Evolutionary conservation across 169 alveolate species (phyloP).

Genomic region (Cyclospora cayetanensis): DNA sequence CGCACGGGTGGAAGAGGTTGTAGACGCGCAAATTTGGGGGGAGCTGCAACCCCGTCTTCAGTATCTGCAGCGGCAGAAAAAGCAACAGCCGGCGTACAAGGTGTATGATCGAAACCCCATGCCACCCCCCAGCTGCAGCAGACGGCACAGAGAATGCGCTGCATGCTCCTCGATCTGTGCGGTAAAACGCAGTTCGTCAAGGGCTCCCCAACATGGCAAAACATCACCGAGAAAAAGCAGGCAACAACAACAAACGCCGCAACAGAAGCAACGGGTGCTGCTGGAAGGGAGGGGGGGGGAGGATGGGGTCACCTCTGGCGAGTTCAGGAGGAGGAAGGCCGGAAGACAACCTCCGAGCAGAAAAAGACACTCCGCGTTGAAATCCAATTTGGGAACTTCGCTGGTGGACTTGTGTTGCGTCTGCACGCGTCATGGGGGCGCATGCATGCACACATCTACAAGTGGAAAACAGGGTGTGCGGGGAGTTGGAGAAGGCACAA

Average conservation of each 20-base stretch:
- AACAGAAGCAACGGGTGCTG: neutral
- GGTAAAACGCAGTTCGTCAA: too few relatives aligned
- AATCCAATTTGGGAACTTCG: slow-evolving; percentile 44
- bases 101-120: neutral
- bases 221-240: neutral
- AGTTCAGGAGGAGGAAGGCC: slow-evolving; percentile 76
- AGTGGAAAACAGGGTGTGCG: too few relatives aligned
- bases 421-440: too few relatives aligned
- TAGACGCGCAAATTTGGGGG: slow-evolving; percentile 67
- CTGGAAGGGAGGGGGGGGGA: neutral
- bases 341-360: slow-evolving; percentile 78
- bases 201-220: too few relatives aligned
- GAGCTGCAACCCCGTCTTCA: slow-evolving; percentile 52
- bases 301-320: slow-evolving; percentile 50
- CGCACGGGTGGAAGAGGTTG: slow-evolving; percentile 78
- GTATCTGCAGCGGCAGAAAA: slow-evolving; percentile 16
- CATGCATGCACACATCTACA: too few relatives aligned
- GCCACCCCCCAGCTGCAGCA: slow-evolving; percentile 27
- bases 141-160: neutral
- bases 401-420: neutral
- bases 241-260: neutral
- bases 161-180: neutral
- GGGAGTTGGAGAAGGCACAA: too few relatives aligned
- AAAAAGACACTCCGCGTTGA: slow-evolving; percentile 75
- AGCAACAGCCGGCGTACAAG: slow-evolving; percentile 24